These are phyloP conservation scores for Penicillium malachiteum DNA, from an alignment of 495 filamentous ascomycete genomes.

Conservation along the genomic window DNA sequence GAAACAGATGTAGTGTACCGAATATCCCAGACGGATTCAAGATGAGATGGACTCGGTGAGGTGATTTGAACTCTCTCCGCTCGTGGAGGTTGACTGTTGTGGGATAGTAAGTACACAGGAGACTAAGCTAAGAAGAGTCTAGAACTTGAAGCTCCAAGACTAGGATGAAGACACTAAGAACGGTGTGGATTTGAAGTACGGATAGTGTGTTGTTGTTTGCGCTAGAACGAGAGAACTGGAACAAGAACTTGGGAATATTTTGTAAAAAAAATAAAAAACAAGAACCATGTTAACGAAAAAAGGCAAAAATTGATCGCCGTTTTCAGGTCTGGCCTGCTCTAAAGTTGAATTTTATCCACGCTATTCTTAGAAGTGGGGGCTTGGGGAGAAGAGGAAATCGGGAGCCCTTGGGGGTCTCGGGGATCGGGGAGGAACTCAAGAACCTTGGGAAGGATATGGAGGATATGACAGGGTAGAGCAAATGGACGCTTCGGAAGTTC, in stretches of 20 bases:
- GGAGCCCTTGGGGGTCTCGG: neutral
- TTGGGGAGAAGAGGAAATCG: neutral
- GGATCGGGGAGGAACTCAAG: neutral
- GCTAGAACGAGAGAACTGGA: too few species aligned
- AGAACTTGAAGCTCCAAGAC: too few species aligned
- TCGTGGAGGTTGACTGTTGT: too few species aligned
- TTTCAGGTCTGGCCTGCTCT: neutral
- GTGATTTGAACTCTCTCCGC: too few species aligned
- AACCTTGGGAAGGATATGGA: too few species aligned
- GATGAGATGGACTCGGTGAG: too few species aligned
- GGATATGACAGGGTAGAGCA: neutral
- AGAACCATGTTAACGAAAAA: neutral
- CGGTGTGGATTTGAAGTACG: too few species aligned
- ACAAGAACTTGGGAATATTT: neutral
- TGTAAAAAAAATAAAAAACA: neutral
- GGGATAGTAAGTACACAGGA: too few species aligned
- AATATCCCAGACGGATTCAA: too few species aligned
- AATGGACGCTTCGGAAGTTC: neutral
- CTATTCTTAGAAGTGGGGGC: conserved; percentile 14
- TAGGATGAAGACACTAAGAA: too few species aligned
- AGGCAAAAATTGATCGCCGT: neutral
- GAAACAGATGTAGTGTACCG: neutral
- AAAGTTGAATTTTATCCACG: neutral
- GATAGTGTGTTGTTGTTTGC: too few species aligned
- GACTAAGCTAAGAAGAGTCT: too few species aligned